phyloP scores from a whole-genome alignment of 495 filamentous ascomycete species.

The Hypomontagnella submonticulosa region DNA sequence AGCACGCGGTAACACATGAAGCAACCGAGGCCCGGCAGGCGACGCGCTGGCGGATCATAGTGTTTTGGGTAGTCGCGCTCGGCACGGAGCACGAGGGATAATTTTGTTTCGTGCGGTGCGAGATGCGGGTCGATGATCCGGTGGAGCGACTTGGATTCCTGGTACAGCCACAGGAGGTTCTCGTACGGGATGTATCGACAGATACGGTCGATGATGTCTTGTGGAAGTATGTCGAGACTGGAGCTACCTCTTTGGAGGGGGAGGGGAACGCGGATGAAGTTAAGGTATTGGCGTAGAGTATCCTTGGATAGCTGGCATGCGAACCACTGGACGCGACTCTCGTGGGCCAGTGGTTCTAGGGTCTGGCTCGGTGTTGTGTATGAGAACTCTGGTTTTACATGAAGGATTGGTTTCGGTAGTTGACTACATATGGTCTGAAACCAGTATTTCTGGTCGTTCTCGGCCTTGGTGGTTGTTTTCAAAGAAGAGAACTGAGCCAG shows the following conservation, averaged over 20 bases:
- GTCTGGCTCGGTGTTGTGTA: neutral
- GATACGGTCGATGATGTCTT: slow-evolving; percentile 28
- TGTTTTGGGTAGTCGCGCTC: slow-evolving; percentile 42
- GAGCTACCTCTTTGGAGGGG: slow-evolving; percentile 1
- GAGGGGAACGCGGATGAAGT: neutral
- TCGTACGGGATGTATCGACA: slow-evolving; percentile 33
- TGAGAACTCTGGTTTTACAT: neutral
- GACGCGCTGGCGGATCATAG: slow-evolving; percentile 1
- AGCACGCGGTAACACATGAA: slow-evolving; percentile 41
- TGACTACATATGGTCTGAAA: slow-evolving; percentile 4
- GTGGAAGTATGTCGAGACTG: slow-evolving; percentile 22
- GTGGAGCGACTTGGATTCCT: slow-evolving; percentile 9
- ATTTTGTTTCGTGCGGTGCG: slow-evolving; percentile 27
- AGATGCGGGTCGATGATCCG: slow-evolving; percentile 27
- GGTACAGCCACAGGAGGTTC: slow-evolving; percentile 28
- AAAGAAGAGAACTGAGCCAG: neutral
- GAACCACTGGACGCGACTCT: slow-evolving; percentile 4
- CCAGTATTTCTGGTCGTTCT: slow-evolving; percentile 7
- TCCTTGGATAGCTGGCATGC: slow-evolving; percentile 20
- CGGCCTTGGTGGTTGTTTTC: neutral
- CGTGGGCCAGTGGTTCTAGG: neutral
- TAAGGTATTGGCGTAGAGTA: slow-evolving; percentile 17
- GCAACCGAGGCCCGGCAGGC: slow-evolving; percentile 37
- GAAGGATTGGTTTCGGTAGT: neutral
- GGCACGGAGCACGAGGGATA: slow-evolving; percentile 38